phyloP scores from a whole-genome alignment of 2,329 filamentous ascomycete genomes.

The Epichloe coenophiala region DNA sequence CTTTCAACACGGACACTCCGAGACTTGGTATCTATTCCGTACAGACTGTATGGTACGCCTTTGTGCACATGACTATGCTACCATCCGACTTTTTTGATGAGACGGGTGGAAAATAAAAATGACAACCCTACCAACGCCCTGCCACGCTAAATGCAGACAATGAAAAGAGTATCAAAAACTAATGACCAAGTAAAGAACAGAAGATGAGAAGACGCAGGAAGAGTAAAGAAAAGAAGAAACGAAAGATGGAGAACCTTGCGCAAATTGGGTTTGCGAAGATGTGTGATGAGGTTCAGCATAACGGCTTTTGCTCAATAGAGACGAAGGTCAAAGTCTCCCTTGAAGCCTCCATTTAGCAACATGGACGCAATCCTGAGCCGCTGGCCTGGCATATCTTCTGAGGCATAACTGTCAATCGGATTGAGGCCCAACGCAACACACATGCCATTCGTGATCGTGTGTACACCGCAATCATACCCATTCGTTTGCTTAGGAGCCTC shows the following conservation, averaged over 20 bases:
- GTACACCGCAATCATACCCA: constrained; percentile 63
- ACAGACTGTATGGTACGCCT: neutral
- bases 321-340: constrained; percentile 40
- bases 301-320: constrained; percentile 15
- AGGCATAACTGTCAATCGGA: constrained; percentile 33
- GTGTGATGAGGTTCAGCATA: neutral
- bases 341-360: constrained; percentile 54
- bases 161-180: neutral
- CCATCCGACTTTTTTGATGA: neutral
- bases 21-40: neutral
- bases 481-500: constrained; percentile 48
- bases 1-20: neutral
- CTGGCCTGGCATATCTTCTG: constrained; percentile 44
- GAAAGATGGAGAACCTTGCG: neutral
- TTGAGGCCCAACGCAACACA: constrained; percentile 42
- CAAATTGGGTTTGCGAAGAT: neutral
- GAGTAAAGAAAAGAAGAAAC: neutral
- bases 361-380: constrained; percentile 50
- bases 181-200: neutral
- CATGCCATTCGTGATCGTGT: constrained; percentile 60
- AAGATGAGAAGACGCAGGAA: neutral
- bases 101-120: neutral
- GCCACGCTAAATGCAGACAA: constrained; percentile 1
- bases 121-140: neutral
- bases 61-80: neutral